Evolutionary conservation across 306 rosid species (phyloP).

Genomic region (Erythrophleum fordii): DNA sequence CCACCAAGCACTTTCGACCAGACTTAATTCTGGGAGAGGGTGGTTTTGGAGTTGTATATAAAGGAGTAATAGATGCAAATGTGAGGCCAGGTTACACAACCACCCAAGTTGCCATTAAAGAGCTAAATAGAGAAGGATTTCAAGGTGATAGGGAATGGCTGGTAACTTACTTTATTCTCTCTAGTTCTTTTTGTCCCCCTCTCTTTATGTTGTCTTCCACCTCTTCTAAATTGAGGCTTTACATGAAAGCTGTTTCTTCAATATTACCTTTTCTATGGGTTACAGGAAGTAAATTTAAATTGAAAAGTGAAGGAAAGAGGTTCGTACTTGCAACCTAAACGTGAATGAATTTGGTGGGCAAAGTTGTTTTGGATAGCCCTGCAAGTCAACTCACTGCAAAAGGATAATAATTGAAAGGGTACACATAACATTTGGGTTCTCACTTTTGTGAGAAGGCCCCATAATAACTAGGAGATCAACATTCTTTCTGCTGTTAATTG

Average conservation of each 20-base stretch:
- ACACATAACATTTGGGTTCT: neutral
- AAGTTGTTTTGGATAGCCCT: neutral
- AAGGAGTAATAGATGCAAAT: constrained; percentile 72
- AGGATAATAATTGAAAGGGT: neutral
- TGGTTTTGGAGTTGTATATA: constrained; percentile 93
- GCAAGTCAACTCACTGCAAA: neutral
- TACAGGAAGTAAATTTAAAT: neutral
- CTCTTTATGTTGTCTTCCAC: too few species aligned
- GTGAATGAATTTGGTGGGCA: neutral
- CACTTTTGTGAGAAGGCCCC: neutral
- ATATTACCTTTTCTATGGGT: neutral
- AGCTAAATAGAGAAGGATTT: constrained; percentile 89
- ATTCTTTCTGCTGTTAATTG: neutral
- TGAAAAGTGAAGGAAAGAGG: too few species aligned
- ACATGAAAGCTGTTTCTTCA: neutral
- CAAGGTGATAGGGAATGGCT: constrained; percentile 99
- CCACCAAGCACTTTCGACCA: constrained; percentile 79
- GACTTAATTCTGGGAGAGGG: constrained; percentile 91
- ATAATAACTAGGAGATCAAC: neutral
- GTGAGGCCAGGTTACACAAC: constrained; percentile 62
- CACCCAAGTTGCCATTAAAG: constrained; percentile 84
- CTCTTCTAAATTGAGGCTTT: neutral
- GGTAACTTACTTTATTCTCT: constrained; percentile 46
- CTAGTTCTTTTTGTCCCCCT: neutral
- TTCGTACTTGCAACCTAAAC: too few species aligned